Base-by-base conservation (phyloP, 2,329 filamentous ascomycete species). In the Cercospora berteroae region DNA sequence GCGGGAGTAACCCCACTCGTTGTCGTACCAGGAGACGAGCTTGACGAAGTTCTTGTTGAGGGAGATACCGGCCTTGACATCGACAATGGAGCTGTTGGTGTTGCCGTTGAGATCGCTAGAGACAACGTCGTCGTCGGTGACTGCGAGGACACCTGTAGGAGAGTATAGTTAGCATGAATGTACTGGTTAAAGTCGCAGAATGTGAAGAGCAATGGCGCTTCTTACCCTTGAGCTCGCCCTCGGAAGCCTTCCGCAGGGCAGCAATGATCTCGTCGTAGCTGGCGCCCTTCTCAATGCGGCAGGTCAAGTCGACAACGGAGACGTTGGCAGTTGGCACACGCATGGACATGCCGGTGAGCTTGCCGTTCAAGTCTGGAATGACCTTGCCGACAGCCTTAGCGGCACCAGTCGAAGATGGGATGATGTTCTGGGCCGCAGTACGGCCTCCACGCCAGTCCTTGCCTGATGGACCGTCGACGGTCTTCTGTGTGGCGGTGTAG, bases 341-440 rank as follows among this genome's bases (percentile, higher is more conserved):
- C 91, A 99, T 95, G 79, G 95, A 88, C 95, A 99, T 98, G 86
- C 95, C 95, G 75, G 95, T 99, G 75, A 98, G 93, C 90, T 99
- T 99, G 89, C 95, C 95, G 86, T 98, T 98, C 76, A 99, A 90
- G 77, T 88, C 85, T 77, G 95, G 95, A 79, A 98, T 98, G 87
- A 98, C 95, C 91, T 99, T 99, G 86, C 95, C 95, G 85, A 99
- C 95, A 81, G 95, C 95, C 93, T 99, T 99, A 82, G 95, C 95
- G 83, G 95, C 95, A 89, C 95, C 95, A 74, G 95, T 99, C 89
- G 92, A 96, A 87, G 89, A 93, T 84, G 95, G 95, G 80, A 99
- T 98, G 88, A 98, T 98, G 91, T 99, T 98, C 88, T 96, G 92
- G 80, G 95, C 95, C 85, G 95, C 95, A 78, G 92, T 94, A 86